Evolutionary conservation across 176 grass and related monocot genomes (phyloP).

Genomic region (Aegilops speltoides): DNA sequence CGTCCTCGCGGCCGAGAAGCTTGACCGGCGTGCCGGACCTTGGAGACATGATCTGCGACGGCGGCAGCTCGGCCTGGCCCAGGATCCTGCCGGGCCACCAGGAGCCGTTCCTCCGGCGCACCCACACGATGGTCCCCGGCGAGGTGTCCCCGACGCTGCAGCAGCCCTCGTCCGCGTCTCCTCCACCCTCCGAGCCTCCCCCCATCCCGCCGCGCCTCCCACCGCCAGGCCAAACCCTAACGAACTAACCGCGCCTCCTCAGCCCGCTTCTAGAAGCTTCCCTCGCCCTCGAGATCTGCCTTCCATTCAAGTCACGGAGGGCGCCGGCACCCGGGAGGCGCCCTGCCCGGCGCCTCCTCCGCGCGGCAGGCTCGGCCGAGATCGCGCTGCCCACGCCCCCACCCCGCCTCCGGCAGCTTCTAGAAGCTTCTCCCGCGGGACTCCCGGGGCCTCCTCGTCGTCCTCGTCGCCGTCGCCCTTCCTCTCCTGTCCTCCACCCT

Average conservation of each 20-base stretch:
- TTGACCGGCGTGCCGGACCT: slow-evolving; percentile 98
- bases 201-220: slow-evolving; percentile 48
- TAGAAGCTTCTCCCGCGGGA: slow-evolving; percentile 27
- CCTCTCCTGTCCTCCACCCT: neutral
- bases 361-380: slow-evolving; percentile 11
- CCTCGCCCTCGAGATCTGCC: slow-evolving; percentile 48
- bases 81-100: slow-evolving; percentile 99
- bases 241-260: slow-evolving; percentile 28
- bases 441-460: neutral
- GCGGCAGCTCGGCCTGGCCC: slow-evolving; percentile 75
- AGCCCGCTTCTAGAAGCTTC: slow-evolving; percentile 50
- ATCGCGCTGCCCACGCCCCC: slow-evolving; percentile 31
- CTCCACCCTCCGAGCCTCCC: slow-evolving; percentile 63
- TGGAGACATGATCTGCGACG: slow-evolving; percentile 93
- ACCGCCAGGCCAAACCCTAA: slow-evolving; percentile 39
- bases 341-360: slow-evolving; percentile 15
- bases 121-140: slow-evolving; percentile 96
- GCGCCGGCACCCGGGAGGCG: slow-evolving; percentile 38
- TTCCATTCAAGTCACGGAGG: slow-evolving; percentile 63
- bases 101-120: slow-evolving; percentile 92
- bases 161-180: slow-evolving; percentile 45
- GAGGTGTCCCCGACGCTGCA: slow-evolving; percentile 64
- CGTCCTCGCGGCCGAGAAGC: slow-evolving; percentile 95
- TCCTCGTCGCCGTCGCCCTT: neutral
- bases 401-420: slow-evolving; percentile 21